These are phyloP conservation scores for Coemansia sp. DNA, from an alignment of 192 early-diverging fungal genomes.

Conservation along the genomic window DNA sequence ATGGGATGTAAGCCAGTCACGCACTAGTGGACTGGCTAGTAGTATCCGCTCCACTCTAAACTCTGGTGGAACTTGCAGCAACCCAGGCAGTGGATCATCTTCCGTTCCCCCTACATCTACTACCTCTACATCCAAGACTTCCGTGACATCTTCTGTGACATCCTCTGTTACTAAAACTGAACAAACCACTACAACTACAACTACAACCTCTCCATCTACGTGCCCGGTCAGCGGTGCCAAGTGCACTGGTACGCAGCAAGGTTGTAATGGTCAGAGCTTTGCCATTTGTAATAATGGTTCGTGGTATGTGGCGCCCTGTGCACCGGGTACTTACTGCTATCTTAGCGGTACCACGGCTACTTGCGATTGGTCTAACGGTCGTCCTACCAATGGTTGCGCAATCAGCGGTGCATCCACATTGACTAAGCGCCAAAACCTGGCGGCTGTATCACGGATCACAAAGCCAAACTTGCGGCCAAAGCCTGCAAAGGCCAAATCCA, in stretches of 20 bases:
- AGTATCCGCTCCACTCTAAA: slow-evolving; percentile 26
- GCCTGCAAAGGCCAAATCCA: slow-evolving; percentile 30
- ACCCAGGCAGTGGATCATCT: slow-evolving; percentile 11
- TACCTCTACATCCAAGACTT: slow-evolving; percentile 7
- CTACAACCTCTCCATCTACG: slow-evolving; percentile 3
- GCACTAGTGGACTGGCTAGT: slow-evolving; percentile 32
- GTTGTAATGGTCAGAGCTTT: slow-evolving; percentile 42
- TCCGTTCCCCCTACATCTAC: slow-evolving; percentile 9
- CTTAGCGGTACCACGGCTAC: slow-evolving; percentile 24
- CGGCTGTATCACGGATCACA: slow-evolving; percentile 22
- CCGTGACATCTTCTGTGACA: not conserved
- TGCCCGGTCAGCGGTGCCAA: slow-evolving; percentile 46
- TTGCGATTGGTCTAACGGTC: slow-evolving; percentile 43
- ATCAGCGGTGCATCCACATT: slow-evolving; percentile 23
- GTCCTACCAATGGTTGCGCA: slow-evolving; percentile 35
- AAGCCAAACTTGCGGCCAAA: slow-evolving; percentile 30
- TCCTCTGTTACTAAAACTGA: slow-evolving; percentile 3
- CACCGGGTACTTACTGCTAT: slow-evolving; percentile 46
- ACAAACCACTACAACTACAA: slow-evolving; percentile 2
- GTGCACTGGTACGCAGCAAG: slow-evolving; percentile 40
- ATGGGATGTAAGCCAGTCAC: slow-evolving; percentile 53
- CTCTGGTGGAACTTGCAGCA: slow-evolving; percentile 22
- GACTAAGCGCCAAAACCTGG: slow-evolving; percentile 27
- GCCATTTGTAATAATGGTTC: slow-evolving; percentile 47
- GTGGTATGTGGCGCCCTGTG: slow-evolving; percentile 47